Conservation (phyloP, 1,284 basidiomycete genomes). For the Ceratorhiza oryzae-sativae region DNA sequence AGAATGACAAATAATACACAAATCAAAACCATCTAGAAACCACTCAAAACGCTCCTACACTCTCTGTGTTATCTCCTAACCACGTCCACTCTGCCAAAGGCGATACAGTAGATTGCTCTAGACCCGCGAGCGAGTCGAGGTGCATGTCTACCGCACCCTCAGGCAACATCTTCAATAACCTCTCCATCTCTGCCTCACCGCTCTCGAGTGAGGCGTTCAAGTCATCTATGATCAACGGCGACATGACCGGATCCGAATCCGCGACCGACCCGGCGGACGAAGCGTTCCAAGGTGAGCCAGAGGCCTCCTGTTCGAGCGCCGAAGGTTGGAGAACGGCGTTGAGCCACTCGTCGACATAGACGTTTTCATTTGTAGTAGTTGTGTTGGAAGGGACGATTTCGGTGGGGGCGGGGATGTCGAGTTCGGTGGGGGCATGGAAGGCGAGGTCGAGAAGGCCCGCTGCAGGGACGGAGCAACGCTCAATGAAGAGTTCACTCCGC, state of each 20-base stretch:
- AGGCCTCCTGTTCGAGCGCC: constrained; percentile 34
- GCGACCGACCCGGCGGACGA: constrained; percentile 38
- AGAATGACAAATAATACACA: constrained; percentile 43
- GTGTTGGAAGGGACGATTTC: constrained; percentile 4
- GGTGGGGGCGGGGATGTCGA: constrained; percentile 26
- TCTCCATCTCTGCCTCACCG: constrained; percentile 42
- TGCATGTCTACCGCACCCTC: constrained; percentile 30
- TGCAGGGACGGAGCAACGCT: constrained; percentile 77
- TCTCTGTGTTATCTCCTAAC: constrained; percentile 35
- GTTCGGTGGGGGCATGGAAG: constrained; percentile 36
- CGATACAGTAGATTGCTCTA: constrained; percentile 24
- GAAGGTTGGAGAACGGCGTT: constrained; percentile 35
- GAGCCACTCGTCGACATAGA: constrained; percentile 37
- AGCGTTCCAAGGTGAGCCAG: constrained; percentile 38
- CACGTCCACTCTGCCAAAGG: constrained; percentile 37
- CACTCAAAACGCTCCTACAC: constrained; percentile 34
- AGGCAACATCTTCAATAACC: constrained; percentile 42
- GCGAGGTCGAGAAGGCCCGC: constrained; percentile 59
- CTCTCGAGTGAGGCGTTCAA: constrained; percentile 40
- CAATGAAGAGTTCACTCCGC: constrained; percentile 61
- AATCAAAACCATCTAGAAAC: constrained; percentile 53
- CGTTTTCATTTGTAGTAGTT: constrained; percentile 37
- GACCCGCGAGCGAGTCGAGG: constrained; percentile 34
- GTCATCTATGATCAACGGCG: constrained; percentile 39
- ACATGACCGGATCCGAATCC: constrained; percentile 39